Base-by-base conservation (phyloP, 2,329 filamentous ascomycete species). In the Colletotrichum agaves region DNA sequence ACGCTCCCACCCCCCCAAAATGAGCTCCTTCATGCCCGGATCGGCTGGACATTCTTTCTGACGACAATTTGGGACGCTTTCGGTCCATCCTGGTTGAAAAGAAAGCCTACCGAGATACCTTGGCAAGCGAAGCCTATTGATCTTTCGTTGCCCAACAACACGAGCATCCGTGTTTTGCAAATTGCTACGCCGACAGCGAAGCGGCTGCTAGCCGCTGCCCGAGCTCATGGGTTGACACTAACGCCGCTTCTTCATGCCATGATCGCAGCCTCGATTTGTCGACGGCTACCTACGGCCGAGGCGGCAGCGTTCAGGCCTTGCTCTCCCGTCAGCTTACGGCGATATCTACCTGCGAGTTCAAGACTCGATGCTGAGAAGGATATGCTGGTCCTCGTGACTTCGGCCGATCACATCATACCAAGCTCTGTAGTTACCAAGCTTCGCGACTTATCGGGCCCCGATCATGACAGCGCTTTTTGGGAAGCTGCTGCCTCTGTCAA, bases 191-290 rank as follows among this genome's bases (percentile, higher is more conserved):
- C 61, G 1, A 72, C 70, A 4, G 72, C 81, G 0, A 27, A 69
- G 1, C 66, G 53, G 1, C 71, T 87, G 1, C 72, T 86, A 6
- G 60, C 73, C 0, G 78, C 74, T 1, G 83, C 83, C 64, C 78
- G 84, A 15, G 70, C 72, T 12, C 79, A 83, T 50, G 72, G 73
- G 3, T 76, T 80, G 13, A 85, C 84, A 2, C 72, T 88, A 6
- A 88, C 85, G 0, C 79, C 79, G 0, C 76, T 88, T 7, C 57
- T 88, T 1, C 82, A 87, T 37, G 81, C 78, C 2, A 75, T 88
- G 0, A 72, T 80, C 4, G 74, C 84, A 5, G 73, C 75, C 7
- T 82, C 83, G 2, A 73, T 86, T 5, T 73, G 81, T 4, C 72
- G 70, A 0, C 78, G 75, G 3, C 71, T 86, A 3, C 76, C 80